Percentiles rank a stretch among this genome's conserved stretches.
Conservation (phyloP, 1,139 yeast genomes). For the Hyphopichia pseudoburtonii region DNA sequence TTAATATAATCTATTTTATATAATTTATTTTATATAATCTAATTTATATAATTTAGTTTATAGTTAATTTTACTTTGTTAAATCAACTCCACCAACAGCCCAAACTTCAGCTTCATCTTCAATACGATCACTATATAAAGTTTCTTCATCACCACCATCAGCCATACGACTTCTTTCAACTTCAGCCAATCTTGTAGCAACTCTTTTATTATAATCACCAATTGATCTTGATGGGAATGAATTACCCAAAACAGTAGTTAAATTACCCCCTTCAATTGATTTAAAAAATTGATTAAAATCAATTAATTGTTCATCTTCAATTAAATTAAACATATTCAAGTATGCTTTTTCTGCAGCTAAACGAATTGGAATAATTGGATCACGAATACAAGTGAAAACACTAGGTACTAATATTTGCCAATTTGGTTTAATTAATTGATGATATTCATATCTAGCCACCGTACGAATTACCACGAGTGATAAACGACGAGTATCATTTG, state of each 20-base stretch:
- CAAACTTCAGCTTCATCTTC: constrained; percentile 88
- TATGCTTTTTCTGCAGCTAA: constrained; percentile 94
- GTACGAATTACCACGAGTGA: constrained; percentile 77
- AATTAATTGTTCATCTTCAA: constrained; percentile 63
- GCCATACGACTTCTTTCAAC: constrained; percentile 84
- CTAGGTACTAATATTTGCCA: constrained; percentile 65
- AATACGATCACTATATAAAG: constrained; percentile 77
- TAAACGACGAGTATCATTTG: constrained; percentile 80
- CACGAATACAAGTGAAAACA: constrained; percentile 81
- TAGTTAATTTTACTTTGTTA: constrained; percentile 1
- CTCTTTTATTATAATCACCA: constrained; percentile 86
- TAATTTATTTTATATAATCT: neutral
- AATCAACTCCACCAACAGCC: constrained; percentile 76
- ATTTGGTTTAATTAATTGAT: constrained; percentile 47
- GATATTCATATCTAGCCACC: constrained; percentile 61
- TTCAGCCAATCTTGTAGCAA: constrained; percentile 75
- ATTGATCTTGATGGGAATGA: constrained; percentile 68
- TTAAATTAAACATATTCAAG: constrained; percentile 67
- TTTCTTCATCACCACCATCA: constrained; percentile 90
- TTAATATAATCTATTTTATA: no score
- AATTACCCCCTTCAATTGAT: constrained; percentile 13
- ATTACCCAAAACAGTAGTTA: constrained; percentile 46
- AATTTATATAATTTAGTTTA: neutral
- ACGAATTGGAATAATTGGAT: constrained; percentile 82
- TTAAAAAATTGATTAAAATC: constrained; percentile 63